Conservation (phyloP, 192 early-diverging fungal species). For the Endogone sp. region DNA sequence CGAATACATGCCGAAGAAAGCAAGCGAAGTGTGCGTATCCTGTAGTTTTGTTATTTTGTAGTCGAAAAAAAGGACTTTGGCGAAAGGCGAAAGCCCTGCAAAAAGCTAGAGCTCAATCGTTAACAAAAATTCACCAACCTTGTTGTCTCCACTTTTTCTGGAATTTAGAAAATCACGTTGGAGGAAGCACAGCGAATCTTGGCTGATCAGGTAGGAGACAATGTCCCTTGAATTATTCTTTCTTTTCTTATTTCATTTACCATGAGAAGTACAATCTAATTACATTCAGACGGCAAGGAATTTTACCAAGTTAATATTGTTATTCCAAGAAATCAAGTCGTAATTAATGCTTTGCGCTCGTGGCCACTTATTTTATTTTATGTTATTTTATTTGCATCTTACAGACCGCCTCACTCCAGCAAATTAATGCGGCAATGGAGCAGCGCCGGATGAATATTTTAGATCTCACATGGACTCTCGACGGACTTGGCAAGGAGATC, state of each 20-base stretch:
- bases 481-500: neutral
- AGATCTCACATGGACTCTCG: neutral
- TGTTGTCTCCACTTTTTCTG: neutral
- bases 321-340: no score
- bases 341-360: no score
- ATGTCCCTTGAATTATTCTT: no score
- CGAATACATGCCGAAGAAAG: slow-evolving; percentile 6
- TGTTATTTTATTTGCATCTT: neutral
- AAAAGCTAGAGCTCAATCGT: no score
- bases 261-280: neutral
- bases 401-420: slow-evolving; percentile 1
- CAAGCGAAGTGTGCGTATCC: slow-evolving; percentile 12
- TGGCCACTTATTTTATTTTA: no score
- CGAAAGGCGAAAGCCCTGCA: no score
- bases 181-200: slow-evolving; percentile 10
- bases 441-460: neutral
- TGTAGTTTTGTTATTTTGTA: no score
- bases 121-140: no score
- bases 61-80: no score
- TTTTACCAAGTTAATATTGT: no score
- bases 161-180: slow-evolving; percentile 9
- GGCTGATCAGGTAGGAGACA: slow-evolving; percentile 2
- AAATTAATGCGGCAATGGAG: neutral
- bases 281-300: neutral
- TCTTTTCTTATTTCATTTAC: no score